Conservation (phyloP, 169 alveolate genomes). For the Plasmodium chabaudi region DNA sequence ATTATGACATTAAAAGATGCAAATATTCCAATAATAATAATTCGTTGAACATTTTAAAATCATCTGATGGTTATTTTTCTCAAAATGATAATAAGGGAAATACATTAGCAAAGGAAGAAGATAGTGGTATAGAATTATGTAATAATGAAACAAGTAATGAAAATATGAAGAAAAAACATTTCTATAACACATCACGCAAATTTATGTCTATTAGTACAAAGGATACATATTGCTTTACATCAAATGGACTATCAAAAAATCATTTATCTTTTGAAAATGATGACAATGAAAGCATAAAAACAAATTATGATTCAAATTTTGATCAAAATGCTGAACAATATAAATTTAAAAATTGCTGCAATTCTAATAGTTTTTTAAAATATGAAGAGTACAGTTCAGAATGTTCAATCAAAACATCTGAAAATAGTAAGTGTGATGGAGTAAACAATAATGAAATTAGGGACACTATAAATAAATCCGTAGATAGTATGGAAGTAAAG, state of each 20-base stretch:
- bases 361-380: conserved; percentile 8
- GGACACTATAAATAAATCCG: background rate
- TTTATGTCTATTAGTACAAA: conserved; percentile 74
- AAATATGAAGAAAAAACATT: conserved; percentile 25
- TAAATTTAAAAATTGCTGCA: conserved; percentile 6
- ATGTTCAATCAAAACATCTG: conserved; percentile 4
- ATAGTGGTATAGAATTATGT: conserved; percentile 6
- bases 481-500: background rate
- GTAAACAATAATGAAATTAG: conserved; percentile 8
- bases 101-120: conserved; percentile 20
- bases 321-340: conserved; percentile 15
- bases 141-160: conserved; percentile 27
- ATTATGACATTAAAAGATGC: conserved; percentile 12
- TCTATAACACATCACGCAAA: conserved; percentile 42
- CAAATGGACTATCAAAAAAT: conserved; percentile 28
- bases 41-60: conserved; percentile 6
- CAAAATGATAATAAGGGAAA: conserved; percentile 18
- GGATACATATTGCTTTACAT: conserved; percentile 45
- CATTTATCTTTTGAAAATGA: conserved; percentile 38
- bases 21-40: conserved; percentile 17
- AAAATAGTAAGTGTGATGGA: conserved; percentile 3
- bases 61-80: conserved; percentile 35
- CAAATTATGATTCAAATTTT: conserved; percentile 36
- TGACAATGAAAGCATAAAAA: conserved; percentile 45
- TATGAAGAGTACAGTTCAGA: conserved; percentile 11